Percentiles rank a stretch among this genome's conserved stretches.
Evolutionary conservation across 805 yeast species (phyloP).

Genomic region (Metschnikowia santaceciliae): DNA sequence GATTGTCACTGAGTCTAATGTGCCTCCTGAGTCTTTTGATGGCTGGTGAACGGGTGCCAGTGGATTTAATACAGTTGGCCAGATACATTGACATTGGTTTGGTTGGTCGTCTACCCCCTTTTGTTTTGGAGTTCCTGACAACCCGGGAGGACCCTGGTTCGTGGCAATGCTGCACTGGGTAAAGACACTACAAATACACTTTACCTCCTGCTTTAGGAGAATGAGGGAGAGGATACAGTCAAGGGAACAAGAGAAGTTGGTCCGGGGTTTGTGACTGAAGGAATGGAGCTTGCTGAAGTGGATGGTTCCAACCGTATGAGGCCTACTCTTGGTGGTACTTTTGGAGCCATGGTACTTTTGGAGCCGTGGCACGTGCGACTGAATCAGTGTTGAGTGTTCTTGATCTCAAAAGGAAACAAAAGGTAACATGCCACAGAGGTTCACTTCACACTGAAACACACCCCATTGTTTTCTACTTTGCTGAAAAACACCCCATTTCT

Average conservation of each 20-base stretch:
- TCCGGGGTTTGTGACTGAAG: slow-evolving; percentile 65
- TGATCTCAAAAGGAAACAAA: slow-evolving; percentile 36
- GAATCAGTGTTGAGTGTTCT: slow-evolving; percentile 43
- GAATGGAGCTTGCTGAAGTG: slow-evolving; percentile 77
- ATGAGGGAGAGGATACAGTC: slow-evolving; percentile 82
- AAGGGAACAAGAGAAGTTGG: slow-evolving; percentile 62
- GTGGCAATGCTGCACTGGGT: too few relatives aligned
- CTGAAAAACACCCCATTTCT: too few relatives aligned
- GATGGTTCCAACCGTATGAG: slow-evolving; percentile 82
- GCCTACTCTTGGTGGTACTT: slow-evolving; percentile 46
- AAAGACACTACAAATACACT: too few relatives aligned
- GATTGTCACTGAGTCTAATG: too few relatives aligned
- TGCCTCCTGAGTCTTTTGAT: too few relatives aligned
- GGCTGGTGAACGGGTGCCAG: too few relatives aligned
- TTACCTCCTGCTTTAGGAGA: slow-evolving; percentile 41
- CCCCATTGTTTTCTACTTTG: background rate
- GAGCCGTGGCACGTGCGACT: slow-evolving; percentile 52
- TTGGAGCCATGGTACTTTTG: slow-evolving; percentile 75
- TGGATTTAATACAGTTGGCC: too few relatives aligned
- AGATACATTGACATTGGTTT: too few relatives aligned
- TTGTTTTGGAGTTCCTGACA: too few relatives aligned
- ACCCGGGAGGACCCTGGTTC: too few relatives aligned
- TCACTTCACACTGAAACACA: background rate
- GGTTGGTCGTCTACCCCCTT: too few relatives aligned
- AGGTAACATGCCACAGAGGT: slow-evolving; percentile 20